Conservation (phyloP, 163 green algal species). For the Trebouxia gelatinosa region DNA sequence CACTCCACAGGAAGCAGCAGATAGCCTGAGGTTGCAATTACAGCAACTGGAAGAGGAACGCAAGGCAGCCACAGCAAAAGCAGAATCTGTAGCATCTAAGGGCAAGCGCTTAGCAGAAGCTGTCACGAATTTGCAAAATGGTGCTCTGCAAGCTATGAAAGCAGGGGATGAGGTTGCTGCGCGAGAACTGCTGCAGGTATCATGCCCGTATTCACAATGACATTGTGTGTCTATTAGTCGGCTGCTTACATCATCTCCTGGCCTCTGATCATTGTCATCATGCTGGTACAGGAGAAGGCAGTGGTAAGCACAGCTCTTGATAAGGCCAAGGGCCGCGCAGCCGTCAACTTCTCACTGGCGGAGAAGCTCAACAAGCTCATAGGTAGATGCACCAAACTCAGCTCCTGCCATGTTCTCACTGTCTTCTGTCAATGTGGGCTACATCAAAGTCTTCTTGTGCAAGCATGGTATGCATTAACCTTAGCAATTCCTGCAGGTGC, state of each 20-base stretch:
- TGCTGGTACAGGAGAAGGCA: constrained; percentile 9
- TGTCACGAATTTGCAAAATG: neutral
- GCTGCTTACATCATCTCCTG: neutral
- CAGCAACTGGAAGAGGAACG: constrained; percentile 14
- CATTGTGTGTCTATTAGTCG: neutral
- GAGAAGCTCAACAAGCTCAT: constrained; percentile 28
- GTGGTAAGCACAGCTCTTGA: neutral
- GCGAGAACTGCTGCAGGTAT: constrained; percentile 24
- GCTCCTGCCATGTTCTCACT: neutral
- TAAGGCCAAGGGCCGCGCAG: constrained; percentile 2
- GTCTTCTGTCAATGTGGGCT: neutral
- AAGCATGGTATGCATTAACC: neutral
- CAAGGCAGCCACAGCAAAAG: constrained; percentile 6
- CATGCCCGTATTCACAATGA: neutral
- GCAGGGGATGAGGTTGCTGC: constrained; percentile 9
- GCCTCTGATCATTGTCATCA: neutral
- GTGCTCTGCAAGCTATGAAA: constrained; percentile 10
- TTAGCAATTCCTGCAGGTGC: neutral
- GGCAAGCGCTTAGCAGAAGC: neutral
- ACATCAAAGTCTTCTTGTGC: neutral
- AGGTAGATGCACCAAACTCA: constrained; percentile 1
- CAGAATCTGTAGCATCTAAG: neutral
- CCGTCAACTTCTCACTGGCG: constrained; percentile 1
- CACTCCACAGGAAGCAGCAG: neutral
- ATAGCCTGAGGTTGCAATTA: neutral